These are phyloP conservation scores for Raffaelea deltoideospora DNA, from an alignment of 2,329 filamentous ascomycete species.

Conservation along the genomic window DNA sequence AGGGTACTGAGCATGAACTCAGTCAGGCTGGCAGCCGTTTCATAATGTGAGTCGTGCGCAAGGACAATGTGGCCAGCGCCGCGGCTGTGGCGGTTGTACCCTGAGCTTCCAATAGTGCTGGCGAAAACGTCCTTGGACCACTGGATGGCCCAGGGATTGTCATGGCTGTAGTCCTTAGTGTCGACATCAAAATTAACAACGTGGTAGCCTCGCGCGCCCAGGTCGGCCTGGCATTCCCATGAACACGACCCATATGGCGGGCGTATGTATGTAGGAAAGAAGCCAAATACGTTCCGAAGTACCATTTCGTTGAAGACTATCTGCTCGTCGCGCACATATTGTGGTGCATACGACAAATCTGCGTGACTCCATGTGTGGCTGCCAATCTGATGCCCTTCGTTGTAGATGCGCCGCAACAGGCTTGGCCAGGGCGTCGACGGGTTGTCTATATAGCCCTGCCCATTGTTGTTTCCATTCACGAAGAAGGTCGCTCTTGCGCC, in stretches of 20 bases:
- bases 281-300: constrained; percentile 24
- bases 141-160: constrained; percentile 17
- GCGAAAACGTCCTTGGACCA: constrained; percentile 17
- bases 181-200: constrained; percentile 21
- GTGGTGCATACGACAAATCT: constrained; percentile 20
- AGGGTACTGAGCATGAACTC: constrained; percentile 27
- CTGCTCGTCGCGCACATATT: constrained; percentile 19
- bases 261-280: constrained; percentile 31
- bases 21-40: constrained; percentile 28
- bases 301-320: constrained; percentile 30
- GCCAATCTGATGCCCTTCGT: constrained; percentile 29
- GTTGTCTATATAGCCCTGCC: constrained; percentile 39
- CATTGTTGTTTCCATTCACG: constrained; percentile 40
- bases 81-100: constrained; percentile 6
- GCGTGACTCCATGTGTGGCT: constrained; percentile 32
- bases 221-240: constrained; percentile 15
- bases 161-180: constrained; percentile 18
- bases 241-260: constrained; percentile 23
- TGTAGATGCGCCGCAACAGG: constrained; percentile 28
- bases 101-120: constrained; percentile 10
- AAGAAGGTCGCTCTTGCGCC: constrained; percentile 54
- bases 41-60: constrained; percentile 32
- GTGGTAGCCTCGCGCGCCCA: constrained; percentile 20
- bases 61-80: constrained; percentile 28
- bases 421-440: constrained; percentile 25